These are phyloP conservation scores for Juncus inflexus DNA, from an alignment of 176 grass and related monocot genomes.

Conservation along the genomic window DNA sequence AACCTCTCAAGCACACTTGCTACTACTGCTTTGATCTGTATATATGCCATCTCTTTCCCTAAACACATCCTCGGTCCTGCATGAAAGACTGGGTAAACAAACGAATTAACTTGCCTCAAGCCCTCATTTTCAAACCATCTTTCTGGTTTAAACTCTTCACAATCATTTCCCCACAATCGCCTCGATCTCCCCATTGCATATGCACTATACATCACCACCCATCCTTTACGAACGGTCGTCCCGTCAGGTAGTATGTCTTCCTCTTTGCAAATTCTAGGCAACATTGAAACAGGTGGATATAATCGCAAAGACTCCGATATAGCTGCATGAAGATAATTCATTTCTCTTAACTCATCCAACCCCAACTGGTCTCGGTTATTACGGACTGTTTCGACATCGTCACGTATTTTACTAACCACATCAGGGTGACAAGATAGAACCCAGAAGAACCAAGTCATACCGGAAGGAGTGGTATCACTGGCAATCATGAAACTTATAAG, in stretches of 20 bases:
- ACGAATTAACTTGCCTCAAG: constrained; percentile 29
- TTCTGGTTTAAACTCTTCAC: constrained; percentile 33
- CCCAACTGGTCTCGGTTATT: constrained; percentile 27
- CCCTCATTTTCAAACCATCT: constrained; percentile 33
- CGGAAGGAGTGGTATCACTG: constrained; percentile 33
- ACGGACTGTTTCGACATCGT: constrained; percentile 18
- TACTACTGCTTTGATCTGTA: constrained; percentile 39
- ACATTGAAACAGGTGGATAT: constrained; percentile 40
- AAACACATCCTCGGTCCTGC: constrained; percentile 35
- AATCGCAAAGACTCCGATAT: constrained; percentile 50
- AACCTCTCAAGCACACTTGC: constrained; percentile 11
- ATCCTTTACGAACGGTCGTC: constrained; percentile 19
- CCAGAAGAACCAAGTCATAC: constrained; percentile 45
- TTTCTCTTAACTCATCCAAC: constrained; percentile 36
- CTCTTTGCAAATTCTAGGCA: constrained; percentile 13
- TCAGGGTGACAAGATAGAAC: constrained; percentile 23
- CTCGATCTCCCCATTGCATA: constrained; percentile 34
- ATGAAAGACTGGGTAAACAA: constrained; percentile 39
- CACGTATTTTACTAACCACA: constrained; percentile 22
- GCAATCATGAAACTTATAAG: constrained; percentile 35
- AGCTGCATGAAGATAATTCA: constrained; percentile 56
- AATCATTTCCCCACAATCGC: constrained; percentile 38
- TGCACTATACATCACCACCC: constrained; percentile 26
- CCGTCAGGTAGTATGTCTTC: constrained; percentile 33
- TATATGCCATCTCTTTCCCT: constrained; percentile 38